A percentile compares a stretch with the other conserved stretches of the same genome.
Conservation (phyloP, 139 green algal genomes). For the Closterium sp. region DNA sequence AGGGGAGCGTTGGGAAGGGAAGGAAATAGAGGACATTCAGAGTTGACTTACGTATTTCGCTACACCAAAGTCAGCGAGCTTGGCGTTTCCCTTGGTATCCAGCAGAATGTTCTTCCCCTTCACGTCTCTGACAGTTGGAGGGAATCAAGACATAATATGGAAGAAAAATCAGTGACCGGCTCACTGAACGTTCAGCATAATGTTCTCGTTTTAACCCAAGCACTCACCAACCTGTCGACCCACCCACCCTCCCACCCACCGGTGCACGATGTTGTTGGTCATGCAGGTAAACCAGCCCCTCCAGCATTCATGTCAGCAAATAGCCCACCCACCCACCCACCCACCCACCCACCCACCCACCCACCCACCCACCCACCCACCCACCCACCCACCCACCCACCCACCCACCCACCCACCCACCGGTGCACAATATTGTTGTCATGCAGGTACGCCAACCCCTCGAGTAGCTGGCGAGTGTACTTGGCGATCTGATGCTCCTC, state of each 20-base stretch:
- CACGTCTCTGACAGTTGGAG: constrained; percentile 24
- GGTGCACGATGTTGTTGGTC: not conserved
- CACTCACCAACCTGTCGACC: too few species aligned
- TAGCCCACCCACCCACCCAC: too few species aligned
- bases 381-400: too few species aligned
- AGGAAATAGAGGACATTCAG: too few species aligned
- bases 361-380: too few species aligned
- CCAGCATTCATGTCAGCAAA: too few species aligned
- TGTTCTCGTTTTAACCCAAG: too few species aligned
- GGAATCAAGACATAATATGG: too few species aligned
- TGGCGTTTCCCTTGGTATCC: constrained; percentile 37
- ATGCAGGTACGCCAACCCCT: not conserved
- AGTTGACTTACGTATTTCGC: constrained; percentile 18
- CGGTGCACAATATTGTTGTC: not conserved
- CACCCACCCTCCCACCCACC: too few species aligned
- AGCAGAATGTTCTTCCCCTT: constrained; percentile 50
- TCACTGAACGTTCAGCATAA: too few species aligned
- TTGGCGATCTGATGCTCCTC: not conserved
- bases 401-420: not conserved
- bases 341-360: too few species aligned
- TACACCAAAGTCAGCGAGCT: constrained; percentile 50
- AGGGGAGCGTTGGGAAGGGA: not conserved
- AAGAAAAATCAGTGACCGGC: too few species aligned
- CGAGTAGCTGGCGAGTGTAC: not conserved
- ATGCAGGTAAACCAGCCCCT: not conserved